A percentile compares a stretch with the other conserved stretches of the same genome.
These are phyloP conservation scores for Globisporangium spinosum DNA, from an alignment of 352 stramenopile genomes.

Conservation along the genomic window DNA sequence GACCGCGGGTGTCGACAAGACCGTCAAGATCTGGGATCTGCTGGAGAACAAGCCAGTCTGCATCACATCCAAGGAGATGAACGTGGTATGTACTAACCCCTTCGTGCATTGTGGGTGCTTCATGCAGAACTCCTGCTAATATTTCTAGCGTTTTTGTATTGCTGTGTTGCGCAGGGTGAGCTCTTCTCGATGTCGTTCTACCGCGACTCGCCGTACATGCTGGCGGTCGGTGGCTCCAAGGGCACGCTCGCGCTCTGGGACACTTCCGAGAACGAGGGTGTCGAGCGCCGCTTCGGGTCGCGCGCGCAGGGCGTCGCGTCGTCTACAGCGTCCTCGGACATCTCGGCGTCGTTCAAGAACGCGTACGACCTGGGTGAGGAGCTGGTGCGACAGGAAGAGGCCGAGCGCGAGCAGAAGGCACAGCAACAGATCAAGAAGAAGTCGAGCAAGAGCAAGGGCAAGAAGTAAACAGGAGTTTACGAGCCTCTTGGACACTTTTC, in stretches of 20 bases:
- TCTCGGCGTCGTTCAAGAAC: conserved; percentile 72
- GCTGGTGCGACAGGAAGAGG: conserved; percentile 66
- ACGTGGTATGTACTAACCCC: conserved; percentile 63
- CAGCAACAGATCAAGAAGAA: conserved; percentile 52
- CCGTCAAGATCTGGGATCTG: conserved; percentile 97
- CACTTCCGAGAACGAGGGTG: conserved; percentile 80
- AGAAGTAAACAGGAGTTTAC: conserved; percentile 25
- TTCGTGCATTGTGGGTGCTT: background rate
- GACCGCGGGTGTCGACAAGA: conserved; percentile 97
- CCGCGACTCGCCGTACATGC: conserved; percentile 84
- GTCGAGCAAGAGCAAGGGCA: conserved; percentile 35
- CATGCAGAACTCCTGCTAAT: background rate
- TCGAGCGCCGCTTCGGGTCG: conserved; percentile 81
- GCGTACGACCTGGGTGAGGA: conserved; percentile 76
- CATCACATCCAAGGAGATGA: conserved; percentile 91
- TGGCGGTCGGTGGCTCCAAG: conserved; percentile 88
- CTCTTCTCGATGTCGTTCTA: conserved; percentile 91
- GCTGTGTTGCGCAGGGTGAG: conserved; percentile 55
- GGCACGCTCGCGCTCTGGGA: conserved; percentile 89
- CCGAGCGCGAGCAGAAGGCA: conserved; percentile 32
- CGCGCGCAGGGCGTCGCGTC: conserved; percentile 45
- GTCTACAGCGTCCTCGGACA: conserved; percentile 28
- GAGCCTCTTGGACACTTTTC: background rate
- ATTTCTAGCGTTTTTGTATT: conserved; percentile 9
- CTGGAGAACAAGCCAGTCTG: conserved; percentile 64